These are phyloP conservation scores for Daldinia vernicosa DNA, from an alignment of 495 filamentous ascomycete species.

Conservation along the genomic window DNA sequence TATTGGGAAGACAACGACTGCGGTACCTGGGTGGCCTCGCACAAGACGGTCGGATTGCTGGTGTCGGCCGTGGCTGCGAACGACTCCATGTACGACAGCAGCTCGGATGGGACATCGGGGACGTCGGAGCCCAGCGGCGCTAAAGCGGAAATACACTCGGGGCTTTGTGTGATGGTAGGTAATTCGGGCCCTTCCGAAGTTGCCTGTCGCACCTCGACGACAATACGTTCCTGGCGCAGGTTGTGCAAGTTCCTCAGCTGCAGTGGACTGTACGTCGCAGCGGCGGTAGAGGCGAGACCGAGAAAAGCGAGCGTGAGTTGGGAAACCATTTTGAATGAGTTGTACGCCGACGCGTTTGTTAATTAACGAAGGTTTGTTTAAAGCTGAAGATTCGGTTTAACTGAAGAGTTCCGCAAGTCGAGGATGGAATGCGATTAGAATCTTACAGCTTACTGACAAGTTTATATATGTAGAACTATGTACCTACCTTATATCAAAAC, in stretches of 20 bases:
- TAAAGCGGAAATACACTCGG: constrained; percentile 4
- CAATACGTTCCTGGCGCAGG: constrained; percentile 19
- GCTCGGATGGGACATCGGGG: neutral
- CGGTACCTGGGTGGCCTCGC: constrained; percentile 23
- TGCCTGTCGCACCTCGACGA: constrained; percentile 35
- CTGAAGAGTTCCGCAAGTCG: neutral
- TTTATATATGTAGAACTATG: neutral
- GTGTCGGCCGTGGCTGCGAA: constrained; percentile 10
- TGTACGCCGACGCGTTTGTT: neutral
- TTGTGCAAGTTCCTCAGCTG: constrained; percentile 13
- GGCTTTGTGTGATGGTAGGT: neutral
- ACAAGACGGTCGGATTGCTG: constrained; percentile 11
- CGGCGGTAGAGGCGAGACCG: constrained; percentile 31
- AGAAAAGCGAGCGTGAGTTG: constrained; percentile 18
- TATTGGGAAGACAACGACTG: constrained; percentile 19
- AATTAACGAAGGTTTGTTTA: neutral
- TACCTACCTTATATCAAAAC: neutral
- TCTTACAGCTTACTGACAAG: neutral
- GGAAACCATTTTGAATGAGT: constrained; percentile 27
- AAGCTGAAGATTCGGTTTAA: neutral
- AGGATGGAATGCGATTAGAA: neutral
- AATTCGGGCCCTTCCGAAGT: neutral
- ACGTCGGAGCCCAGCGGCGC: constrained; percentile 15
- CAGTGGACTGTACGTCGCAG: constrained; percentile 15
- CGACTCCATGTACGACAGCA: constrained; percentile 8